Conservation (phyloP, 306 rosid species). For the Bauhinia variegata region DNA sequence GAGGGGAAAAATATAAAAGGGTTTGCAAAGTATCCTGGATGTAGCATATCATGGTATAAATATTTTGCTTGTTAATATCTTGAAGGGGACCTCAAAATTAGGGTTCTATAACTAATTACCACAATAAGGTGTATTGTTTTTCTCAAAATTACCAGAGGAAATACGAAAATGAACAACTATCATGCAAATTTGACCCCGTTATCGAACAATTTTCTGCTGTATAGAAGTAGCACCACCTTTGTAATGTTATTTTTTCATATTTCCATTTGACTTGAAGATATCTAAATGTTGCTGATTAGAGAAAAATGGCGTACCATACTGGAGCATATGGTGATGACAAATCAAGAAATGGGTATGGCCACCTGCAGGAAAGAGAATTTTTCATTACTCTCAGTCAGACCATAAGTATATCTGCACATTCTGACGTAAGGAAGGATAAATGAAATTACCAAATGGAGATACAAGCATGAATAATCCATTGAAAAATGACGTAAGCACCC, state of each 20-base stretch:
- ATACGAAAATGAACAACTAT: slow-evolving; percentile 5
- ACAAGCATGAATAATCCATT: slow-evolving; percentile 68
- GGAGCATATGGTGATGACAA: slow-evolving; percentile 72
- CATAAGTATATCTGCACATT: background rate
- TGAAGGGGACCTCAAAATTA: background rate
- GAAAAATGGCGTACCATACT: slow-evolving; percentile 56
- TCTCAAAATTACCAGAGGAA: slow-evolving; percentile 14
- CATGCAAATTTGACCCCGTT: background rate
- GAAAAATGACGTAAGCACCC: slow-evolving; percentile 58
- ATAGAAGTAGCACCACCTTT: background rate
- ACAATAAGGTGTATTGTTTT: slow-evolving; percentile 5
- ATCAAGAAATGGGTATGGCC: slow-evolving; percentile 92
- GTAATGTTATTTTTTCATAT: background rate
- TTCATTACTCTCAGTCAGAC: slow-evolving; percentile 20
- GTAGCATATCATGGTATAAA: background rate
- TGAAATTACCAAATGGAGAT: slow-evolving; percentile 55
- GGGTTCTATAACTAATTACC: background rate
- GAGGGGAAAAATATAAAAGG: background rate
- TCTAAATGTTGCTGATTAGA: background rate
- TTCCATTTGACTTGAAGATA: slow-evolving; percentile 14
- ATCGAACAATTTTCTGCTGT: background rate
- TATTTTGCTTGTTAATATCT: background rate
- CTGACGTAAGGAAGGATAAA: slow-evolving; percentile 3
- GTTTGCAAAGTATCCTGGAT: background rate
- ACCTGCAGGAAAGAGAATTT: slow-evolving; percentile 53